Percentiles rank a stretch among this genome's conserved stretches.
Conservation (phyloP, 257 asterid genomes). For the Solanum etuberosum region DNA sequence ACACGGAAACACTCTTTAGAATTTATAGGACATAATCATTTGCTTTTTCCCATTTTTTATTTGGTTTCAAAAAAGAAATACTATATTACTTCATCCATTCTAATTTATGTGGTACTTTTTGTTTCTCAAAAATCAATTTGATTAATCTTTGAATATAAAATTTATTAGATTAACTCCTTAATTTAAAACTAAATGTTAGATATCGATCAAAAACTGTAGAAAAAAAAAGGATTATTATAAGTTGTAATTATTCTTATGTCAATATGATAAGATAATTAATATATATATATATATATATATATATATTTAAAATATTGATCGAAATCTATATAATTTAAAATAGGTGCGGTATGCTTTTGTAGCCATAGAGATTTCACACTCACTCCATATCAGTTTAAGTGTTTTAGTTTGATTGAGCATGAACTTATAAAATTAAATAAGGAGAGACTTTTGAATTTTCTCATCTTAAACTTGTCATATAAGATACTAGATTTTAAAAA, state of each 20-base stretch:
- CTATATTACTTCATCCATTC: background rate
- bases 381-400: background rate
- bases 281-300: too few species aligned
- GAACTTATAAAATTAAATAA: background rate
- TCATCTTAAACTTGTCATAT: background rate
- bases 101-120: background rate
- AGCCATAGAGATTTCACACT: background rate
- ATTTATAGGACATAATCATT: background rate
- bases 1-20: background rate
- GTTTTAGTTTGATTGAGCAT: background rate
- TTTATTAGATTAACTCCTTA: background rate
- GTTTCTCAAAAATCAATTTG: background rate
- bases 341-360: background rate
- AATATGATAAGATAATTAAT: background rate
- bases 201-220: too few species aligned
- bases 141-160: background rate
- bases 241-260: background rate
- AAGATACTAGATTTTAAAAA: background rate
- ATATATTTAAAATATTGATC: background rate
- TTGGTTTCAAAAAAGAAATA: background rate
- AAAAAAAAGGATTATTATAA: background rate
- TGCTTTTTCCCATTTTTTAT: background rate
- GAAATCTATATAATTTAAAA: background rate
- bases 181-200: background rate
- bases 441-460: too few species aligned